A percentile compares a stretch with the other conserved stretches of the same genome.
phyloP scores from a whole-genome alignment of 441 rosid genomes.

The Arabidopsis lyrata region DNA sequence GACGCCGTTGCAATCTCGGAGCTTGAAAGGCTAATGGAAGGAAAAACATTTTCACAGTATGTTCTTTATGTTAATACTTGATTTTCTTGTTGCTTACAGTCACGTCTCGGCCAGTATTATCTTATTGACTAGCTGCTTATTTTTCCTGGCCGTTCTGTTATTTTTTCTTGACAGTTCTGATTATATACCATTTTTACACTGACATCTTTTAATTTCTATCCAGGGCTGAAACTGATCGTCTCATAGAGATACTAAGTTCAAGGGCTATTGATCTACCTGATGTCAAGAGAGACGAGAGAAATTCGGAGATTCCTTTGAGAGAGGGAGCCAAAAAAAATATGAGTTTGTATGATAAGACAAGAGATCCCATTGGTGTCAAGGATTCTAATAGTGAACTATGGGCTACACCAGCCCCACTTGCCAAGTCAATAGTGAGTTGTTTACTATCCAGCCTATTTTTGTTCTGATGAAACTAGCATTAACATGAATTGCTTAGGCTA shows the following conservation, averaged over 20 bases:
- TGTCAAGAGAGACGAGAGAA: constrained; percentile 50
- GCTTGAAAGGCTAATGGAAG: constrained; percentile 74
- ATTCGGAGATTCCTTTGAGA: constrained; percentile 32
- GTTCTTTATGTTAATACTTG: constrained; percentile 24
- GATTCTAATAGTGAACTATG: constrained; percentile 48
- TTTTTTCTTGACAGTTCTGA: constrained; percentile 21
- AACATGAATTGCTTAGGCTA: constrained; percentile 22
- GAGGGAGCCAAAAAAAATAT: constrained; percentile 45
- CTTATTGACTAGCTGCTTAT: constrained; percentile 14
- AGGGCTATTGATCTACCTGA: constrained; percentile 58
- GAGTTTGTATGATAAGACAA: constrained; percentile 46
- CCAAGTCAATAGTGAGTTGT: constrained; percentile 63
- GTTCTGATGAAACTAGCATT: constrained; percentile 31
- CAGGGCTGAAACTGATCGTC: constrained; percentile 75
- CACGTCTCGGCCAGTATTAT: constrained; percentile 9
- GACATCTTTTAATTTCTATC: constrained; percentile 31
- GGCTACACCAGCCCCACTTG: constrained; percentile 56
- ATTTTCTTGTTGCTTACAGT: constrained; percentile 23
- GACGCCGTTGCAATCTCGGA: constrained; percentile 55
- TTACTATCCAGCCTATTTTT: constrained; percentile 12
- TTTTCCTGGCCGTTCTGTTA: background rate
- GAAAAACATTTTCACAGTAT: constrained; percentile 72
- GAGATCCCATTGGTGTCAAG: constrained; percentile 50
- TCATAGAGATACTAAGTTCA: constrained; percentile 70
- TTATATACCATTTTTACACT: constrained; percentile 14